A percentile compares a stretch with the other conserved stretches of the same genome.
phyloP scores from a whole-genome alignment of 306 rosid genomes.

The Vigna trinervia region DNA sequence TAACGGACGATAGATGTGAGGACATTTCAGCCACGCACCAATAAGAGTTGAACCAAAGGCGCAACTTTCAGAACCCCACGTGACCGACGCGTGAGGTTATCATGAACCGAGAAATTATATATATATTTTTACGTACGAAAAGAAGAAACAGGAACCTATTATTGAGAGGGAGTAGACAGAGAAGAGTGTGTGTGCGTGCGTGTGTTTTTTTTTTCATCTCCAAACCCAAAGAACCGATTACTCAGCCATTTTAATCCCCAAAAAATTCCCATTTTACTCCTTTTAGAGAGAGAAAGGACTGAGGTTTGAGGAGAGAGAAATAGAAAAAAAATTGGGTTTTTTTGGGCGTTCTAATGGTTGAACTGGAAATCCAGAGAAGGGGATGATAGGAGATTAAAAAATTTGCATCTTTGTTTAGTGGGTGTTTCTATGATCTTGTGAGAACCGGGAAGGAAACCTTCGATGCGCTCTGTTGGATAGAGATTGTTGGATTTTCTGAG shows the following conservation, averaged over 20 bases:
- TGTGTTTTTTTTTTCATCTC: slow-evolving; percentile 49
- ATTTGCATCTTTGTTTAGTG: slow-evolving; percentile 46
- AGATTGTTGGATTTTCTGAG: slow-evolving; percentile 44
- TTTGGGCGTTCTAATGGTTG: slow-evolving; percentile 64
- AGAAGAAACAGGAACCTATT: slow-evolving; percentile 55
- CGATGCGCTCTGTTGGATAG: slow-evolving; percentile 67
- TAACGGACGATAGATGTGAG: slow-evolving; percentile 47
- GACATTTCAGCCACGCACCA: slow-evolving; percentile 16
- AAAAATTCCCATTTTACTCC: slow-evolving; percentile 63
- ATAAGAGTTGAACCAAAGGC: slow-evolving; percentile 29
- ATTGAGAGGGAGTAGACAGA: slow-evolving; percentile 59
- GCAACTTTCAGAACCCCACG: slow-evolving; percentile 25
- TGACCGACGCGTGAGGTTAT: slow-evolving; percentile 46
- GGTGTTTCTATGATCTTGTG: slow-evolving; percentile 69
- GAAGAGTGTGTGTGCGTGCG: slow-evolving; percentile 43
- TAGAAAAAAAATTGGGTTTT: slow-evolving; percentile 40
- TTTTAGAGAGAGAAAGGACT: slow-evolving; percentile 62
- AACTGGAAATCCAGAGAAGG: slow-evolving; percentile 63
- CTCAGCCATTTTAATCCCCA: slow-evolving; percentile 59
- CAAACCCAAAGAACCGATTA: slow-evolving; percentile 61
- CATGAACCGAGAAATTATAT: slow-evolving; percentile 34
- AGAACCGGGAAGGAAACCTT: slow-evolving; percentile 70
- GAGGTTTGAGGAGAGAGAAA: slow-evolving; percentile 43
- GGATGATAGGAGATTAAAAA: slow-evolving; percentile 29
- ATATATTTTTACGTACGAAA: slow-evolving; percentile 44